Evolutionary conservation across 139 green algal genomes (phyloP).

Genomic region (Haematococcus lacustris): DNA sequence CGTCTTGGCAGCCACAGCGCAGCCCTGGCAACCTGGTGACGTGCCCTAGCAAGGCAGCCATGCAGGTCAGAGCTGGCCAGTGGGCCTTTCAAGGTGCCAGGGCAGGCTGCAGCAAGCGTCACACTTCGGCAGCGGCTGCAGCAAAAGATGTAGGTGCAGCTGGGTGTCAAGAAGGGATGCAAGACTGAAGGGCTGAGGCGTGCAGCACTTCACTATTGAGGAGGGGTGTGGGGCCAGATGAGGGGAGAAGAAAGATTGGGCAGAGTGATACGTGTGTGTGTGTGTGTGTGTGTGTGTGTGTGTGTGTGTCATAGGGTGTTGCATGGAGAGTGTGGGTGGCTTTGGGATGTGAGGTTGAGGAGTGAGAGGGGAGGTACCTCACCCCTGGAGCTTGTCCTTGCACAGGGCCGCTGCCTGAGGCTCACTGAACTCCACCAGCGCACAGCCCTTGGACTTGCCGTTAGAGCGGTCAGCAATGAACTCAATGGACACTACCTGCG

Average conservation of each 20-base stretch:
- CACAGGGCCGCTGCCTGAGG: slow-evolving; percentile 40
- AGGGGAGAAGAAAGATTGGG: not conserved
- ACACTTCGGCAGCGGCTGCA: too few relatives aligned
- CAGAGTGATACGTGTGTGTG: not conserved
- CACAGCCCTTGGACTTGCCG: slow-evolving; percentile 78
- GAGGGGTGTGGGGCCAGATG: not conserved
- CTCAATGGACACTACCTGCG: slow-evolving; percentile 38
- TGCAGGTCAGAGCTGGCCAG: too few relatives aligned
- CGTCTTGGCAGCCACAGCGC: too few relatives aligned
- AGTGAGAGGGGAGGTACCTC: not conserved
- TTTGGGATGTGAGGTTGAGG: not conserved
- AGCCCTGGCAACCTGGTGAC: too few relatives aligned
- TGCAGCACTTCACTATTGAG: not conserved
- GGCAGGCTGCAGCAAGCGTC: too few relatives aligned
- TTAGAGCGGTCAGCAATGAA: slow-evolving; percentile 82
- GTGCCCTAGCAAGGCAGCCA: too few relatives aligned
- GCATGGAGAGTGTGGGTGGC: not conserved
- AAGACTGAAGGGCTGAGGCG: not conserved
- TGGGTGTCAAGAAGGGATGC: not conserved
- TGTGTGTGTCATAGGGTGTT: not conserved
- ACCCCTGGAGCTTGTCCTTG: slow-evolving; percentile 58
- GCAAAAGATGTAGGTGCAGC: too few relatives aligned
- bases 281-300: too few relatives aligned
- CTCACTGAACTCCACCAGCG: slow-evolving; percentile 63
- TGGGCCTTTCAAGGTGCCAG: too few relatives aligned